phyloP scores from a whole-genome alignment of 257 asterid species.

The Coffea eugenioides region DNA sequence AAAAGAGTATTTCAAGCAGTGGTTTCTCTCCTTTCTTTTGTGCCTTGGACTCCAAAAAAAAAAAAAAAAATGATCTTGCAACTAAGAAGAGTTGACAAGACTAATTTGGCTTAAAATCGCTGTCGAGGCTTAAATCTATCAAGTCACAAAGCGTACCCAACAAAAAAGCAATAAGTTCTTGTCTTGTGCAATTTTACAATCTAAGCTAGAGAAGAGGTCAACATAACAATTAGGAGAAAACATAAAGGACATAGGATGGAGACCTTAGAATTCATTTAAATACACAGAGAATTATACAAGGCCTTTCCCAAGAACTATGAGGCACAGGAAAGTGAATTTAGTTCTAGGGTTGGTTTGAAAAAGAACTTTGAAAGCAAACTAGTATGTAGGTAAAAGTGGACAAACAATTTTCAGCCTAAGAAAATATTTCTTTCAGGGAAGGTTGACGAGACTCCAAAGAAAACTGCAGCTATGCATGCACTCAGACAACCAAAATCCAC shows the following conservation, averaged over 20 bases:
- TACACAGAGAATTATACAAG: neutral
- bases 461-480: neutral
- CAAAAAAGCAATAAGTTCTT: too few relatives aligned
- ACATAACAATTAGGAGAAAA: too few relatives aligned
- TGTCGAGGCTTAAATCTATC: too few relatives aligned
- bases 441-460: neutral
- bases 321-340: neutral
- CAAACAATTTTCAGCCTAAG: neutral
- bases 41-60: too few relatives aligned
- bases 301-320: neutral
- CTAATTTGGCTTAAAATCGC: too few relatives aligned
- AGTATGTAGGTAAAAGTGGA: neutral
- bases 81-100: too few relatives aligned
- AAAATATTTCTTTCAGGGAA: neutral
- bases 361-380: neutral
- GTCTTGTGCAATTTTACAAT: neutral
- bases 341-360: neutral
- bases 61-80: too few relatives aligned
- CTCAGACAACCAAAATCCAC: neutral
- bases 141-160: too few relatives aligned
- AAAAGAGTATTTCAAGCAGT: neutral
- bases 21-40: too few relatives aligned
- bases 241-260: neutral
- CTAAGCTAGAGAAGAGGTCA: neutral
- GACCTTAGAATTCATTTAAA: neutral